Evolutionary conservation across 108 stramenopile genomes (phyloP), one percentile per base, ranked within the genome.

Genomic region (Epithemia pelagica): DNA sequence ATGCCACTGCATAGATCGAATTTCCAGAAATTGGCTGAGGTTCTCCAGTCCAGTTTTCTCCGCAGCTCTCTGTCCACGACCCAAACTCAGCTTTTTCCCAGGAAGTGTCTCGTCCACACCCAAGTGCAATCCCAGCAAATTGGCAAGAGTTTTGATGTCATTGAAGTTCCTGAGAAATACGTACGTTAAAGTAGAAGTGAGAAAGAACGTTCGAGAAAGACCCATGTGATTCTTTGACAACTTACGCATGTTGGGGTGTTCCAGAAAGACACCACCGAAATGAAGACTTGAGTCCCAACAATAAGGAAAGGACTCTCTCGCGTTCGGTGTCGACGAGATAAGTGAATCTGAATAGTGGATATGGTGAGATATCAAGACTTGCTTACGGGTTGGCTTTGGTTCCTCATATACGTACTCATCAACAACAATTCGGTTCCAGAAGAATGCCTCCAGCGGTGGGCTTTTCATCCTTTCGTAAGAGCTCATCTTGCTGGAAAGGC

Each of bases 391-490:
- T 26, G 55, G 26, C 24, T 15, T 26, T 15, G 3, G 55, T 2
- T 2, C 2, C 3, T 3, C 10, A n/a, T n/a, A n/a, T 22, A 63
- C 62, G 28, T 63, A 63, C 74, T 83, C 82, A 60, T 83, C 82
- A 53, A 80, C 73, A 61, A 83, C 79, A 28, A 80, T 57, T 1
- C 82, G 77, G 30, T 78, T 73, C 74, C 77, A 83, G 55, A 62
- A 68, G 62, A 83, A 83, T 32, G 69, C 54, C 69, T 83, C 77
- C 25, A 83, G 74, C 8, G 82, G 71, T 28, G 74, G 67, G 27
- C 67, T 32, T 23, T 33, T 33, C 67, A 68, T 68, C 29, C 32
- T 26, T 21, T 66, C 15, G 30, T 29, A 52, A 1, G 62, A 63
- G 2, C n/a, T 51, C 31, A 46, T 68, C 19, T 26, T 29, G 2